phyloP scores from a whole-genome alignment of 192 early-diverging fungal species.

The Ambispora gerdemannii region DNA sequence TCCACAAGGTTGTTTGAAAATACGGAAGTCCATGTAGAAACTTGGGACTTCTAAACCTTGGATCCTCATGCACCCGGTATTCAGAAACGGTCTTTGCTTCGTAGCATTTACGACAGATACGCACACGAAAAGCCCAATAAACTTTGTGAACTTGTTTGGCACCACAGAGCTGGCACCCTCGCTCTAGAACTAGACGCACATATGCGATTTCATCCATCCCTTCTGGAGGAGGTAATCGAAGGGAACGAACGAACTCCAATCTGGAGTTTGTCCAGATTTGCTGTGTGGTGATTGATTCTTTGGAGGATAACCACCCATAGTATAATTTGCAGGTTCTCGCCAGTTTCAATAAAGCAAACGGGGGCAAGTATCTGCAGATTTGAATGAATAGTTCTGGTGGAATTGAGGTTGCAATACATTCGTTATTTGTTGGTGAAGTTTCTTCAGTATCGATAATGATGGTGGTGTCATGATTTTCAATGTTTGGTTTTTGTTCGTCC shows the following conservation, averaged over 20 bases:
- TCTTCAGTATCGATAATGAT: too few species aligned
- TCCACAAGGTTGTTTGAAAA: too few species aligned
- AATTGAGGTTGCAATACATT: too few species aligned
- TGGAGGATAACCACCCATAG: neutral
- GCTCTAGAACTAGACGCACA: conserved; percentile 5
- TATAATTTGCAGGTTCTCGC: conserved; percentile 19
- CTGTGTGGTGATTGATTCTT: conserved; percentile 21
- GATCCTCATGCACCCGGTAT: too few species aligned
- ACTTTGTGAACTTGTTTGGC: conserved; percentile 5
- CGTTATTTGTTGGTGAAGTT: too few species aligned
- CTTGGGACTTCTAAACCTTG: too few species aligned
- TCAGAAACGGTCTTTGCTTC: too few species aligned
- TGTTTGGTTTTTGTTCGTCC: too few species aligned
- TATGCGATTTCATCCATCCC: conserved; percentile 27
- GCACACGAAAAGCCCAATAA: conserved; percentile 23
- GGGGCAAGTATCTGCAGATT: conserved; percentile 26
- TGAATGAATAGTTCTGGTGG: conserved; percentile 27
- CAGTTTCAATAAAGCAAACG: conserved; percentile 10
- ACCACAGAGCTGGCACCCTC: conserved; percentile 13
- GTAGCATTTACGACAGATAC: conserved; percentile 25
- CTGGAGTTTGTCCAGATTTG: conserved; percentile 21
- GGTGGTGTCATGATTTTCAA: too few species aligned
- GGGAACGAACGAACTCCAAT: neutral
- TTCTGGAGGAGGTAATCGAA: conserved; percentile 27
- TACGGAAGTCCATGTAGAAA: too few species aligned